These are phyloP conservation scores for Spatholobus suberectus DNA, from an alignment of 306 rosid genomes.

Conservation along the genomic window DNA sequence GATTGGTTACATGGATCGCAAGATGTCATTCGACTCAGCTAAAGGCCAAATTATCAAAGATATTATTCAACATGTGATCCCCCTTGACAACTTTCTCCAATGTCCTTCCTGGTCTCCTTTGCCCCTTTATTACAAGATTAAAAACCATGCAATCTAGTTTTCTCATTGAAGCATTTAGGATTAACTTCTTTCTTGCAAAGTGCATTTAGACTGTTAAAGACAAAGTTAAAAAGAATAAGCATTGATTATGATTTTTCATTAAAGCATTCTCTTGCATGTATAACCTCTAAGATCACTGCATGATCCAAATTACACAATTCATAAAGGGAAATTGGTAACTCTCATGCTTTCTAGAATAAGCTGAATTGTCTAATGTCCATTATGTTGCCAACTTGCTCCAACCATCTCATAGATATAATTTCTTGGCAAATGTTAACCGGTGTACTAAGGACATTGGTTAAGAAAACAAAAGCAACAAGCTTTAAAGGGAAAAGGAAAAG, in stretches of 20 bases:
- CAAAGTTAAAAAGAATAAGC: not conserved
- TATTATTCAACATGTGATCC: too few relatives aligned
- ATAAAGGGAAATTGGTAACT: not conserved
- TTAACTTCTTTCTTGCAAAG: not conserved
- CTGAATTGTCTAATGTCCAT: not conserved
- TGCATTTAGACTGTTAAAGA: not conserved
- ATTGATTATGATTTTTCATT: not conserved
- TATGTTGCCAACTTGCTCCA: not conserved
- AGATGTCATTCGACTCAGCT: too few relatives aligned
- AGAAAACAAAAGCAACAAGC: not conserved
- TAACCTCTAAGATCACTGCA: not conserved
- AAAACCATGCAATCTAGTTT: too few relatives aligned
- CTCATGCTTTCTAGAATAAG: conserved; percentile 2
- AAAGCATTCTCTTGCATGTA: not conserved
- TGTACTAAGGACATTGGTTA: not conserved
- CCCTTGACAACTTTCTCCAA: too few relatives aligned
- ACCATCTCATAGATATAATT: not conserved
- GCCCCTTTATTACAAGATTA: too few relatives aligned
- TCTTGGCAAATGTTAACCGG: not conserved
- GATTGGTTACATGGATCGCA: too few relatives aligned
- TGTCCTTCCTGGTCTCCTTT: too few relatives aligned
- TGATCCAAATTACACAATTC: not conserved
- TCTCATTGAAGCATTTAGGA: too few relatives aligned
- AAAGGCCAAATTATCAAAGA: too few relatives aligned
- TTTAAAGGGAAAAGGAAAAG: not conserved